A percentile compares a stretch with the other conserved stretches of the same genome.
These are phyloP conservation scores for Pythium myriotylum DNA, from an alignment of 352 stramenopile species.

Conservation along the genomic window DNA sequence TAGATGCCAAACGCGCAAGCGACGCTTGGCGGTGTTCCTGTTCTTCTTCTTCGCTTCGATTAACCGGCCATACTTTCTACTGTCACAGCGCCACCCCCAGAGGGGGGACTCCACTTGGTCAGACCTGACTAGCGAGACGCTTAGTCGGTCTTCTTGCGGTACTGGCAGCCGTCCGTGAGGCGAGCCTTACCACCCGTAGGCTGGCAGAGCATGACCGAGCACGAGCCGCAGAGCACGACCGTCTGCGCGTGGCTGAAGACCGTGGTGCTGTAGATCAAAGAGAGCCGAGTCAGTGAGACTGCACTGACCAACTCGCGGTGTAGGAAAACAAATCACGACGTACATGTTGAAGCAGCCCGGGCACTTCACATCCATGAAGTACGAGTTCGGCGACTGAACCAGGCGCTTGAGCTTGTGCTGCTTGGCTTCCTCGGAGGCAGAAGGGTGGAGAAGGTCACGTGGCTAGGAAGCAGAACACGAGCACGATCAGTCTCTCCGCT, in stretches of 20 bases:
- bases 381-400: slow-evolving; percentile 99
- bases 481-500: too few relatives aligned
- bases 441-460: slow-evolving; percentile 97
- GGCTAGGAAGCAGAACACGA: slow-evolving; percentile 34
- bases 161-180: slow-evolving; percentile 99
- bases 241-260: slow-evolving; percentile 99
- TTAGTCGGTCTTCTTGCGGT: slow-evolving; percentile 99
- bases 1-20: slow-evolving; percentile 14
- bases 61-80: slow-evolving; percentile 40
- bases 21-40: slow-evolving; percentile 21
- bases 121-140: slow-evolving; percentile 20
- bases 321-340: slow-evolving; percentile 11
- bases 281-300: background rate
- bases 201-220: slow-evolving; percentile 98
- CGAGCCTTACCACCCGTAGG: slow-evolving; percentile 97
- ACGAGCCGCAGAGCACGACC: slow-evolving; percentile 96
- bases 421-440: slow-evolving; percentile 92
- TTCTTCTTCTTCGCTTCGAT: slow-evolving; percentile 34
- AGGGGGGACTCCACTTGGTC: slow-evolving; percentile 17
- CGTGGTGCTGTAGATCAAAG: slow-evolving; percentile 81
- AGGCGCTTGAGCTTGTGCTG: slow-evolving; percentile 99
- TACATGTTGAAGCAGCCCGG: slow-evolving; percentile 99
- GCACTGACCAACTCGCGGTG: background rate
- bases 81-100: slow-evolving; percentile 30
- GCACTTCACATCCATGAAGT: slow-evolving; percentile 99